Percentiles rank a stretch among this genome's conserved stretches.
phyloP scores from a whole-genome alignment of 805 yeast genomes.

The Starmerella davenportii region DNA sequence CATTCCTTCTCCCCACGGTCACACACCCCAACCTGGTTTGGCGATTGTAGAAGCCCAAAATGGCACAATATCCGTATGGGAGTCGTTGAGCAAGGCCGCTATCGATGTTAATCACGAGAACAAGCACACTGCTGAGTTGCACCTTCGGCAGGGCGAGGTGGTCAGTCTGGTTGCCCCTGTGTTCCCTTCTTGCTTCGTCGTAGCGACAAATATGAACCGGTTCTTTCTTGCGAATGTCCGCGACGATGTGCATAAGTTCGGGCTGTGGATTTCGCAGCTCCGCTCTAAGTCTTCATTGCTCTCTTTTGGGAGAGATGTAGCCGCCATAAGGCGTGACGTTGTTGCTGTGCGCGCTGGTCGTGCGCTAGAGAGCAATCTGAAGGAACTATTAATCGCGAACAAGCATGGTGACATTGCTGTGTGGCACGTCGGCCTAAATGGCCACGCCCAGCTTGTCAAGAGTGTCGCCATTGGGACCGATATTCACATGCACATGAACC shows the following conservation, averaged over 20 bases:
- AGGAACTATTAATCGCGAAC: slow-evolving; percentile 27
- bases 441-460: slow-evolving; percentile 26
- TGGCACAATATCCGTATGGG: neutral
- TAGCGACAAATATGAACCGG: too few relatives aligned
- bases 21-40: neutral
- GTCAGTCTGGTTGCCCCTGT: too few relatives aligned
- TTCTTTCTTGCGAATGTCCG: too few relatives aligned
- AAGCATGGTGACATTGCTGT: slow-evolving; percentile 30
- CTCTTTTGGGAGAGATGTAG: too few relatives aligned
- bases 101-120: too few relatives aligned
- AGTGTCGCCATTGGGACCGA: slow-evolving; percentile 25
- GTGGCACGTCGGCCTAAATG: slow-evolving; percentile 34
- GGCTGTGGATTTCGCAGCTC: neutral
- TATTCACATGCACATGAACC: slow-evolving; percentile 27
- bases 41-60: neutral
- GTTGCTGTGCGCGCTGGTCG: too few relatives aligned
- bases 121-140: too few relatives aligned
- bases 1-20: neutral
- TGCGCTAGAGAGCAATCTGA: too few relatives aligned
- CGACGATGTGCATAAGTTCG: neutral
- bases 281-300: too few relatives aligned
- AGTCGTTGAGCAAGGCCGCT: neutral
- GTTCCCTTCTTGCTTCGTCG: too few relatives aligned
- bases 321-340: too few relatives aligned
- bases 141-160: too few relatives aligned